A percentile compares a stretch with the other conserved stretches of the same genome.
Conservation (phyloP, 495 filamentous ascomycete genomes). For the Talaromyces liani region DNA sequence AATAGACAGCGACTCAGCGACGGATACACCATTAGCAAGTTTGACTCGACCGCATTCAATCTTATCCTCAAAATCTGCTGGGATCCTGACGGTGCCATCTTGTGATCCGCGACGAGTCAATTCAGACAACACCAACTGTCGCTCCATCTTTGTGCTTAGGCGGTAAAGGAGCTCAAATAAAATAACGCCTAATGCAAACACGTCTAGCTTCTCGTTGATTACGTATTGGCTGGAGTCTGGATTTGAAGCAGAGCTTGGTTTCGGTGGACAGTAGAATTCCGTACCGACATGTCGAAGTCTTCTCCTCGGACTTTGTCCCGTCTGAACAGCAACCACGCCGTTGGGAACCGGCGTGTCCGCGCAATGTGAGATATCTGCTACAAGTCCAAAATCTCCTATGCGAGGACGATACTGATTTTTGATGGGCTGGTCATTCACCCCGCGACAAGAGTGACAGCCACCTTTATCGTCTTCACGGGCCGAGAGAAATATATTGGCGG, state of each 20-base stretch:
- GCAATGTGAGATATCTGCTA: conserved; percentile 43
- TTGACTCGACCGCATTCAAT: conserved; percentile 25
- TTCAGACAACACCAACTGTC: conserved; percentile 38
- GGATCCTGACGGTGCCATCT: conserved; percentile 14
- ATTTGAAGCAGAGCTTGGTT: not conserved
- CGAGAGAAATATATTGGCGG: conserved; percentile 61
- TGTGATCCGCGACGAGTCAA: conserved; percentile 25
- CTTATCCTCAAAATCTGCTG: conserved; percentile 30
- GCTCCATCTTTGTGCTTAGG: conserved; percentile 46
- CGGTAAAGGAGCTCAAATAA: conserved; percentile 46
- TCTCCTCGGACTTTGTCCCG: not conserved
- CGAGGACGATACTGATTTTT: conserved; percentile 26
- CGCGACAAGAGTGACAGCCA: conserved; percentile 26
- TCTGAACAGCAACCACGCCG: not conserved
- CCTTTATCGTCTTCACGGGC: conserved; percentile 20
- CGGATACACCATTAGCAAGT: conserved; percentile 21
- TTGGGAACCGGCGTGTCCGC: conserved; percentile 14
- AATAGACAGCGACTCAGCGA: conserved; percentile 29
- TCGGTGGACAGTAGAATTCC: conserved; percentile 39
- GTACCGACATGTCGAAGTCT: conserved; percentile 27
- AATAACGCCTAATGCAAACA: conserved; percentile 48
- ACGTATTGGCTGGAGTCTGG: conserved; percentile 17
- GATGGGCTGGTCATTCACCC: conserved; percentile 5
- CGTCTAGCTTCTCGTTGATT: conserved; percentile 45
- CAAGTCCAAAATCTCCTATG: conserved; percentile 49